Conservation (phyloP, 192 early-diverging fungal genomes). For the Powellomyces hirtus region DNA sequence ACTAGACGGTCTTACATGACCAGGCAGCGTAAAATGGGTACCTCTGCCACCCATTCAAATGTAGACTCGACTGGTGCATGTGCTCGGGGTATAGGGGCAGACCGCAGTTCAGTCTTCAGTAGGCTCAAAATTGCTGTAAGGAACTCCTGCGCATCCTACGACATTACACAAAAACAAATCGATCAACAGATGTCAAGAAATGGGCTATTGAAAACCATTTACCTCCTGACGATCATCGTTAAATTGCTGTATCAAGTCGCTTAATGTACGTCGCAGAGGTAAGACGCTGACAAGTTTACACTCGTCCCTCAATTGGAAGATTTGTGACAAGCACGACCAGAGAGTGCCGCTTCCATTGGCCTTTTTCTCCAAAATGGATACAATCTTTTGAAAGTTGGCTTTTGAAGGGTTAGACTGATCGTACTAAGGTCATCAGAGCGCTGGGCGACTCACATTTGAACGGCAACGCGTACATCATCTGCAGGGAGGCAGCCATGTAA, state of each 20-base stretch:
- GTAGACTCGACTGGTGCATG: slow-evolving; percentile 4
- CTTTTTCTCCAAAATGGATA: not conserved
- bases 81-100: not conserved
- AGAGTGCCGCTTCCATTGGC: not conserved
- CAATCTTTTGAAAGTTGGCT: not conserved
- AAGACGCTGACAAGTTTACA: not conserved
- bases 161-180: not conserved
- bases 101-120: slow-evolving; percentile 5
- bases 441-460: slow-evolving; percentile 35
- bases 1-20: no score
- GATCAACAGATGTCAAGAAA: not conserved
- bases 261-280: not conserved
- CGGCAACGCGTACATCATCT: slow-evolving; percentile 62
- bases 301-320: slow-evolving; percentile 3
- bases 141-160: slow-evolving; percentile 25
- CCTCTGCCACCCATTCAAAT: slow-evolving; percentile 18
- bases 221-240: slow-evolving; percentile 21
- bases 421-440: not conserved
- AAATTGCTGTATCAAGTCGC: slow-evolving; percentile 1
- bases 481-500: slow-evolving; percentile 60
- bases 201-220: no score
- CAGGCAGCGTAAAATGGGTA: no score
- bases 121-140: slow-evolving; percentile 1
- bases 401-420: not conserved
- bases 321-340: not conserved